Percentiles rank a stretch among this genome's conserved stretches.
Evolutionary conservation across 306 rosid species (phyloP).

Genomic region (Coriaria nepalensis): DNA sequence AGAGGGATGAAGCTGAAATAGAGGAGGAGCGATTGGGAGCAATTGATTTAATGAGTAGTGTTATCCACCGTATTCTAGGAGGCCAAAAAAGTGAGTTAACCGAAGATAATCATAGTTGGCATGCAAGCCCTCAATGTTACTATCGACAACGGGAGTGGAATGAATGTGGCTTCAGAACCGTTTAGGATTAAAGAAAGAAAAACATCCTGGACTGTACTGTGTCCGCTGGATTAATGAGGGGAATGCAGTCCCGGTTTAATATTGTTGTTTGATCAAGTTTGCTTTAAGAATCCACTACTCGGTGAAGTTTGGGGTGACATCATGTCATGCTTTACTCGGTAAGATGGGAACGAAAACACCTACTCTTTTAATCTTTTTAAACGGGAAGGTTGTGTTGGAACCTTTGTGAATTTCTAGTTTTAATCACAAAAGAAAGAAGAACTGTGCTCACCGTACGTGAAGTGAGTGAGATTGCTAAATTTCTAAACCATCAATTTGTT

Average conservation of each 20-base stretch:
- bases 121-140: too few species aligned
- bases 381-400: background rate
- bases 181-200: background rate
- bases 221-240: background rate
- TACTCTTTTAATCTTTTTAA: background rate
- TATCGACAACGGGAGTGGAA: too few species aligned
- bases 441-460: too few species aligned
- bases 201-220: background rate
- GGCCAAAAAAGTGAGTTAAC: constrained; percentile 1
- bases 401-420: too few species aligned
- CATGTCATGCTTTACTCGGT: background rate
- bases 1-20: background rate
- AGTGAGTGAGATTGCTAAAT: background rate
- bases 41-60: background rate
- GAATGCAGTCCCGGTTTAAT: background rate
- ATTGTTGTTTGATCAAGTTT: background rate
- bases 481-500: background rate
- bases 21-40: background rate
- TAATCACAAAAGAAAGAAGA: too few species aligned
- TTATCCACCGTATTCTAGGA: background rate
- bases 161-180: background rate
- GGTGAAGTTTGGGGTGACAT: background rate
- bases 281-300: background rate
- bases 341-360: background rate
- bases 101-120: background rate